These are phyloP conservation scores for Aureobasidium zeae DNA, from an alignment of 2,329 filamentous ascomycete genomes.

Conservation along the genomic window DNA sequence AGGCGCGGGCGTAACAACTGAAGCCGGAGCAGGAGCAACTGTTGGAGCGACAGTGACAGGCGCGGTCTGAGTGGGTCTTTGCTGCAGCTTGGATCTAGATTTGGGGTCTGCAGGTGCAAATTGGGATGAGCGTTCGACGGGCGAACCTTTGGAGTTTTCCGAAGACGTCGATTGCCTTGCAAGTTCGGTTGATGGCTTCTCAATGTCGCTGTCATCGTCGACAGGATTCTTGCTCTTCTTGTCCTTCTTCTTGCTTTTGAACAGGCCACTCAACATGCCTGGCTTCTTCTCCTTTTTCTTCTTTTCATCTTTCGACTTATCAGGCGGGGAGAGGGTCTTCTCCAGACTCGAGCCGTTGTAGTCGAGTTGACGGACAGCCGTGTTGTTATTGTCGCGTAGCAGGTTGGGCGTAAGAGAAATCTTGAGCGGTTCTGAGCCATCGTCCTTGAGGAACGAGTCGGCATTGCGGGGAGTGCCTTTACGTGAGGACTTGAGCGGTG, in stretches of 20 bases:
- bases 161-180: conserved; percentile 8
- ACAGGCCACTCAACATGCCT: conserved; percentile 61
- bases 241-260: conserved; percentile 58
- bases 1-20: background rate
- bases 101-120: conserved; percentile 1
- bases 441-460: conserved; percentile 96
- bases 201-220: conserved; percentile 22
- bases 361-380: conserved; percentile 21
- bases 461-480: conserved; percentile 85
- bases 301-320: conserved; percentile 63
- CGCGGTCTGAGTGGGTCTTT: conserved; percentile 10
- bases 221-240: conserved; percentile 45
- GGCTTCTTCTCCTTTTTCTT: conserved; percentile 63
- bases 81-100: conserved; percentile 22
- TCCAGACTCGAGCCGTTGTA: conserved; percentile 52
- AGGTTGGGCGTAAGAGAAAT: conserved; percentile 93
- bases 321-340: conserved; percentile 53
- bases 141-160: background rate
- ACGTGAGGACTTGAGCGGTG: conserved; percentile 56
- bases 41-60: background rate
- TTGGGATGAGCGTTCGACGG: background rate
- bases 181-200: conserved; percentile 26
- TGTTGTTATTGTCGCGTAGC: conserved; percentile 64
- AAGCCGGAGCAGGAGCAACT: background rate
- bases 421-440: conserved; percentile 90